Conservation (phyloP, 352 stramenopile species). For the Phytophthora pinifolia region DNA sequence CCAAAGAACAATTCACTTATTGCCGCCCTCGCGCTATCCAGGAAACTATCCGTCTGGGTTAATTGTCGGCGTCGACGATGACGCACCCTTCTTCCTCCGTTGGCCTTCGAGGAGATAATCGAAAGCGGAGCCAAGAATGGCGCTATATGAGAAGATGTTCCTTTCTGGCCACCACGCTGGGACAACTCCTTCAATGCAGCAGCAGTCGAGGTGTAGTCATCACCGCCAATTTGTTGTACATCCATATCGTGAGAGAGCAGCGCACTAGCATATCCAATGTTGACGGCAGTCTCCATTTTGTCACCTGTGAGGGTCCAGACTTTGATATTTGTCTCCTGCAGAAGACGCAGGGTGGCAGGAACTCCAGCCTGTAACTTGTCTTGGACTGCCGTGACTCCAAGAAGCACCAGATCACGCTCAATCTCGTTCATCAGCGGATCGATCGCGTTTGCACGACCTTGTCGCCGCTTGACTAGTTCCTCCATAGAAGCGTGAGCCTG, state of each 20-base stretch:
- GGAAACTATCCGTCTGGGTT: slow-evolving; percentile 21
- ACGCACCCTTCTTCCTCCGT: slow-evolving; percentile 6
- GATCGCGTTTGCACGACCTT: slow-evolving; percentile 66
- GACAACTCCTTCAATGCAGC: slow-evolving; percentile 54
- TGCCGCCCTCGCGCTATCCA: slow-evolving; percentile 23
- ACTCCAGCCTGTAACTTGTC: slow-evolving; percentile 93
- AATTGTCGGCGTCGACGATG: slow-evolving; percentile 6
- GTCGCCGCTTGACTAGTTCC: slow-evolving; percentile 69
- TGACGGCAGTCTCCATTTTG: slow-evolving; percentile 95
- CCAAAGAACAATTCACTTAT: slow-evolving; percentile 22
- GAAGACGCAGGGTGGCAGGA: slow-evolving; percentile 77
- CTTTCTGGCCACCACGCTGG: slow-evolving; percentile 18
- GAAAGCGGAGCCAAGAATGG: slow-evolving; percentile 11
- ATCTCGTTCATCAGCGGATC: slow-evolving; percentile 83
- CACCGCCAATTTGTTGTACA: slow-evolving; percentile 57
- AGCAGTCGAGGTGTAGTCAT: slow-evolving; percentile 59
- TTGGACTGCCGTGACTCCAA: slow-evolving; percentile 92
- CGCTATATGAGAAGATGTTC: slow-evolving; percentile 7
- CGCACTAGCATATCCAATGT: slow-evolving; percentile 93
- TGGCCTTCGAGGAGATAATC: slow-evolving; percentile 3
- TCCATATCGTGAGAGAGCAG: slow-evolving; percentile 84
- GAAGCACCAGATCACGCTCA: slow-evolving; percentile 71
- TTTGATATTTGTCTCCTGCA: slow-evolving; percentile 91
- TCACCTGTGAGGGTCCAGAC: slow-evolving; percentile 95
- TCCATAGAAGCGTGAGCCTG: slow-evolving; percentile 61